Evolutionary conservation across 2,329 filamentous ascomycete species (phyloP), one percentile per base, ranked within the genome.

Genomic region (Pseudopithomyces maydicus): DNA sequence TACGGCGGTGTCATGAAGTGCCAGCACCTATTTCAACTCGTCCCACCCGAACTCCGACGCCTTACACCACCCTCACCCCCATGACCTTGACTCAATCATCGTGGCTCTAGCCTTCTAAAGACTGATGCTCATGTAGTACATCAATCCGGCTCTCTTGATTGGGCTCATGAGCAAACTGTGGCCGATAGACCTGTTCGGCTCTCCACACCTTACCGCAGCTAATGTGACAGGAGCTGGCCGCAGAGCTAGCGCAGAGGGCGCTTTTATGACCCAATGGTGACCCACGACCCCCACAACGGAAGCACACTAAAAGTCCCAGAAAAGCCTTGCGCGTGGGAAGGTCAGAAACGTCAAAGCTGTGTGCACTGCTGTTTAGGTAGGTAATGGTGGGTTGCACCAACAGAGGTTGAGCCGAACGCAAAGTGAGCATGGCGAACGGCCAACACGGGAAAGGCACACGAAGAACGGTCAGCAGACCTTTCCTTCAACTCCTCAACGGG

Each of bases 121-220:
- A 36, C n/a, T 19, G 44, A 47, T 19, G 20, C n/a, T 36, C 22
- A 2, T 20, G 29, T 23, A 14, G 10, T 36, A n/a, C 7, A 20
- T 1, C n/a, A 5, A 17, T 45, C 43, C 44, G 44, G 17, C 11
- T 11, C 8, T 20, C 10, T n/a, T 47, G 44, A 32, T 36, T 47
- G 32, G 44, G 44, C 29, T 17, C n/a, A 32, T 32, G 43, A 10
- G 10, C 15, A 32, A 29, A 29, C 3, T 36, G 44, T 19, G 39
- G 39, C 10, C 19, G 39, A 19, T 17, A 5, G 29, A 43, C 23
- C 23, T 29, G 29, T 36, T 47, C 44, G 44, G 44, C 44, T 47
- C 44, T 36, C 44, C 44, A 47, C 44, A 47, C 26, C 17, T 47
- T 36, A 36, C 44, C 44, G 44, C 44, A 46, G 44, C 26, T 46